phyloP scores from a whole-genome alignment of 2,329 filamentous ascomycete species.

The Stemphylium lycopersici region DNA sequence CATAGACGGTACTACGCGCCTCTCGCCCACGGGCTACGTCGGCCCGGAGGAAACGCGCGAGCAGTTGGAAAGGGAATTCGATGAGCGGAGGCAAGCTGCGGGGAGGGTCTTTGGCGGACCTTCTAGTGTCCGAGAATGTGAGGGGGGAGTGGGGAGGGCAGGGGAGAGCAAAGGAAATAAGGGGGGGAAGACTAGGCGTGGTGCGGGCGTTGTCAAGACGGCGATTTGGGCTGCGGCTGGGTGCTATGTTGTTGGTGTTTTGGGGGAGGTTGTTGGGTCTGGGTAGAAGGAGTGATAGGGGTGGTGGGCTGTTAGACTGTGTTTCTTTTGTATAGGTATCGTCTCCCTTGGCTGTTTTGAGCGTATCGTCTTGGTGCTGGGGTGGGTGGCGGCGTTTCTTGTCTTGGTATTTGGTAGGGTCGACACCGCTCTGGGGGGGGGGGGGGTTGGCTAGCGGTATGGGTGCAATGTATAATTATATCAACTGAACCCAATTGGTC shows the following conservation, averaged over 20 bases:
- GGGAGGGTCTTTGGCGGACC: conserved; percentile 3
- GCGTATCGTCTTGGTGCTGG: too few species aligned
- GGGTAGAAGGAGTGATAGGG: neutral
- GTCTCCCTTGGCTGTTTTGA: neutral
- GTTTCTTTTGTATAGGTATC: neutral
- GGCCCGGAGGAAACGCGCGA: conserved; percentile 33
- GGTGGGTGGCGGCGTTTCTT: too few species aligned
- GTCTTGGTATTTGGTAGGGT: too few species aligned
- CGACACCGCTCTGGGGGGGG: too few species aligned
- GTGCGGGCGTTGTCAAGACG: conserved; percentile 35
- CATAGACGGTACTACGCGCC: conserved; percentile 43
- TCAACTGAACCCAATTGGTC: too few species aligned
- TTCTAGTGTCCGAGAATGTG: neutral
- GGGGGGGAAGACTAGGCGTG: conserved; percentile 11
- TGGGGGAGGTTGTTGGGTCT: conserved; percentile 29
- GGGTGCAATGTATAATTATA: too few species aligned
- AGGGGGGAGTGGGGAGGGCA: conserved; percentile 5
- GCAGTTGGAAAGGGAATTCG: conserved; percentile 30
- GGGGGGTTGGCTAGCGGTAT: too few species aligned
- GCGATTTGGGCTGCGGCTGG: conserved; percentile 36
- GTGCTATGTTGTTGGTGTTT: conserved; percentile 43
- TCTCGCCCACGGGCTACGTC: conserved; percentile 44
- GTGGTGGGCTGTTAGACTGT: neutral
- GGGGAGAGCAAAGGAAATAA: conserved; percentile 12
- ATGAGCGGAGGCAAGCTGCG: conserved; percentile 32